Base-by-base conservation (phyloP, 179 eudicot species). In the Gypsophila paniculata region DNA sequence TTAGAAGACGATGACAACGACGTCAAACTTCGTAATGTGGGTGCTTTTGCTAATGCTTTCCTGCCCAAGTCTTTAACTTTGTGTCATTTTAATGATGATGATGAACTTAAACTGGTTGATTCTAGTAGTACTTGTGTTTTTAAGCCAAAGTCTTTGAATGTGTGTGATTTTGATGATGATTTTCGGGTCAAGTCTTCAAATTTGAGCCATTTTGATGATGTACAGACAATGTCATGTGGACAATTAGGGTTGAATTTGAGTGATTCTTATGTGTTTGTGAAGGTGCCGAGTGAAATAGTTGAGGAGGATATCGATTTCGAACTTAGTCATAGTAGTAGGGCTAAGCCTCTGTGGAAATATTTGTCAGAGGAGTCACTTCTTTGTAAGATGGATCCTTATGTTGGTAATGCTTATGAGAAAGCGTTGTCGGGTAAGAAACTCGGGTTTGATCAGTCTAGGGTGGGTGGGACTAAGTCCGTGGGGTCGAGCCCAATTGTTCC, bases 311-410 rank as follows among this genome's bases (percentile, higher is more conserved):
- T 61, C 49, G 4, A 36, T 65, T 72, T 58, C 61, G 42, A 72
- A 59, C 54, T 70, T 68, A 3, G 57, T n/a, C n/a, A n/a, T 15
- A 60, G 26, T 52, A 85, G 72, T 64, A 29, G 46, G 8, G 80
- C 91, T 22, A 95, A 90, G 81, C 98, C 98, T 11, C 76, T 95
- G 77, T 92, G 98, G 99, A 81, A 90, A 76, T 93, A 87, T 72
- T 82, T 95, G 62, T 95, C 98, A 5, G 98, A 92, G 81, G 99
- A 95, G 74, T 84, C 92, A 0, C 70, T 92, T 77, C 77, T 92
- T 0, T 82, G 96, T 9, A 92, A 92, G 64, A 82, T 86, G 91
- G 96, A 92, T 54, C 79, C 93, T 0, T 84, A 79, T 77, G 88
- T 89, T 57, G 88, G 68, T 44, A 86, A 88, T 18, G 86, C 93